These are phyloP conservation scores for Raffaelea deltoideospora DNA, from an alignment of 2,329 filamentous ascomycete species.

Conservation along the genomic window DNA sequence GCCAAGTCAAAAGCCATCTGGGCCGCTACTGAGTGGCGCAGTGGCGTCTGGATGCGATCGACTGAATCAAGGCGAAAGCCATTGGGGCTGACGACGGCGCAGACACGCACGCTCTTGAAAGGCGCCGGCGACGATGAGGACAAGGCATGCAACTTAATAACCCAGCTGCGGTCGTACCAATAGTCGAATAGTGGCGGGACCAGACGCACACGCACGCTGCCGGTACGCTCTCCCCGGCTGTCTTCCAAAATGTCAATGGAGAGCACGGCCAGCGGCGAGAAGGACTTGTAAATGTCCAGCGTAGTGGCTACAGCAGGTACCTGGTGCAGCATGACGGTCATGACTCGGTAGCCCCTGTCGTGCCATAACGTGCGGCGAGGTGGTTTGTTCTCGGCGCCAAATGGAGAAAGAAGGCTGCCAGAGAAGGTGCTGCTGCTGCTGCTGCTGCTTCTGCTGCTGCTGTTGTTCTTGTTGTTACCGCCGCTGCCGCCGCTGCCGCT, in stretches of 20 bases:
- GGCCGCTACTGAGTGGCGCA: conserved; percentile 10
- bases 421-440: neutral
- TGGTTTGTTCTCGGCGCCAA: conserved; percentile 5
- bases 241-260: conserved; percentile 41
- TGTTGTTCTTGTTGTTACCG: too few relatives aligned
- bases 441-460: neutral
- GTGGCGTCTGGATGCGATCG: conserved; percentile 6
- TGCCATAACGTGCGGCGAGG: neutral
- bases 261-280: conserved; percentile 16
- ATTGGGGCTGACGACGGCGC: conserved; percentile 2
- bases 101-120: neutral
- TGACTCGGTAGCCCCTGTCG: neutral
- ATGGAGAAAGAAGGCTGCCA: too few relatives aligned
- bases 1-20: conserved; percentile 25
- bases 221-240: conserved; percentile 20
- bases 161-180: conserved; percentile 22
- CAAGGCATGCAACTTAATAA: conserved; percentile 1
- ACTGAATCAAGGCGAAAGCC: conserved; percentile 3
- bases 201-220: conserved; percentile 36
- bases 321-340: conserved; percentile 17
- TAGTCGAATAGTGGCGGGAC: conserved; percentile 36
- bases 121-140: neutral
- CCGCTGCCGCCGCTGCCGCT: neutral
- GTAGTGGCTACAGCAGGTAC: conserved; percentile 18
- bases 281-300: conserved; percentile 32